phyloP scores from a whole-genome alignment of 2,329 filamentous ascomycete species.

The Aspergillus ochraceoroseus region DNA sequence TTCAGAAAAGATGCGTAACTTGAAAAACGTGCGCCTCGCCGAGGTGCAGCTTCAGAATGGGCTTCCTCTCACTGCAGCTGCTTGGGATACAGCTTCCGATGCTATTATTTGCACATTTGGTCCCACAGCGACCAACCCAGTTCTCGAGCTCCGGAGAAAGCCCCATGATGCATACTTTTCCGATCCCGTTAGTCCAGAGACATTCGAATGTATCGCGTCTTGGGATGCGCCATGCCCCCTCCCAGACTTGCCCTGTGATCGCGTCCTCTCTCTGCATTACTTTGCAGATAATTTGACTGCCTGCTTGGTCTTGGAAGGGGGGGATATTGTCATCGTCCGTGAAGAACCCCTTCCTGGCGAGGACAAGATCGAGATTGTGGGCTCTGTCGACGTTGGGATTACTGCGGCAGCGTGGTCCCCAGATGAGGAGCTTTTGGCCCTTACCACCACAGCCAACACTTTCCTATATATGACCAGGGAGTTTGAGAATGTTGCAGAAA shows the following conservation, averaged over 20 bases:
- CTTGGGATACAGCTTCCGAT: conserved; percentile 79
- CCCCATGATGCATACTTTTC: conserved; percentile 36
- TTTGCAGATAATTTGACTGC: conserved; percentile 73
- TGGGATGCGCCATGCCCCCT: conserved; percentile 85
- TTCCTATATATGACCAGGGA: conserved; percentile 87
- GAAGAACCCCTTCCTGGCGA: conserved; percentile 63
- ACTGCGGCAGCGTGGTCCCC: conserved; percentile 87
- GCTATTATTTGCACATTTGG: conserved; percentile 79
- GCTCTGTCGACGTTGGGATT: conserved; percentile 89
- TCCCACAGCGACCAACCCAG: conserved; percentile 62
- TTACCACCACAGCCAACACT: conserved; percentile 73
- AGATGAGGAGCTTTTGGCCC: conserved; percentile 82
- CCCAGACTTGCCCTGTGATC: conserved; percentile 69
- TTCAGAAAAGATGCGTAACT: conserved; percentile 68
- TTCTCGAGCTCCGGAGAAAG: conserved; percentile 66
- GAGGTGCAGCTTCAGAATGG: conserved; percentile 58
- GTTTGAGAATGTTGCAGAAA: conserved; percentile 77
- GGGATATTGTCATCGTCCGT: conserved; percentile 81
- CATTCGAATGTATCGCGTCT: conserved; percentile 59
- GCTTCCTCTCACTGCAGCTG: conserved; percentile 65
- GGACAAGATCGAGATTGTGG: conserved; percentile 88
- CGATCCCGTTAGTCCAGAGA: conserved; percentile 39
- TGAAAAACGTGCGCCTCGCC: conserved; percentile 70
- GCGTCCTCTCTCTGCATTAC: conserved; percentile 73
- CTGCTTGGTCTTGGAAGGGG: conserved; percentile 80